Evolutionary conservation across 495 filamentous ascomycete genomes (phyloP), one percentile per base, ranked within the genome.

Genomic region (Antarctomyces pellizariae): DNA sequence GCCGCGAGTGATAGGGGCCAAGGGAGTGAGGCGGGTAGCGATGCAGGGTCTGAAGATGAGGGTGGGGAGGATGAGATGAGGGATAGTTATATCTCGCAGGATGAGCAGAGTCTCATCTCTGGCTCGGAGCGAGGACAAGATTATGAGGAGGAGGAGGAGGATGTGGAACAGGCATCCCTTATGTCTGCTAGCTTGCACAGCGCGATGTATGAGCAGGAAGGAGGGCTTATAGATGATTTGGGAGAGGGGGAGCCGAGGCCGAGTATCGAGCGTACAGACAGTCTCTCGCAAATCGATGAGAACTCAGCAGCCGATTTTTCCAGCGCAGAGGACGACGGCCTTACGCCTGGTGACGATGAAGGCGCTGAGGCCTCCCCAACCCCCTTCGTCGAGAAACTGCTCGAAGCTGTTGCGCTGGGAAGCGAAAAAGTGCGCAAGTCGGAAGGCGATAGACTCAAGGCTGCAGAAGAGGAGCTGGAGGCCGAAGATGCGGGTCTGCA

Each of bases 71-170:
- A 63, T 9, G 48, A 43, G 0, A 48, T 70, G 31, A 65, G 41
- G 9, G 64, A 67, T 29, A 71, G 64, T 37, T 71, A 64, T 31
- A 49, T 73, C 20, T 67, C 66, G 0, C 50, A 57, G 7, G 55
- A 45, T 3, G 49, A 45, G 16, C 42, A 49, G 30, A 54, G 49
- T 21, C 45, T 49, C 16, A 26, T 47, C 42, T 36, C 46, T 32
- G 31, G 36, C 37, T 20, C 42, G 45, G 18, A 42, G 44, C 24
- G 34, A 33, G 5, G 37, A 41, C 22, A 45, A 39, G 2, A 38
- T 46, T 13, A 43, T 39, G 48, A 52, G 18, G 52, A 52, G 12
- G 51, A 48, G 24, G 45, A 49, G 1, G 40, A 40, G 7, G 39
- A 41, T 24, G 38, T 46, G 4, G 33, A 44, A 12, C 40, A 43